Conservation (phyloP, 371 early-diverging fungal genomes). For the Apophysomyces trapeziformis region DNA sequence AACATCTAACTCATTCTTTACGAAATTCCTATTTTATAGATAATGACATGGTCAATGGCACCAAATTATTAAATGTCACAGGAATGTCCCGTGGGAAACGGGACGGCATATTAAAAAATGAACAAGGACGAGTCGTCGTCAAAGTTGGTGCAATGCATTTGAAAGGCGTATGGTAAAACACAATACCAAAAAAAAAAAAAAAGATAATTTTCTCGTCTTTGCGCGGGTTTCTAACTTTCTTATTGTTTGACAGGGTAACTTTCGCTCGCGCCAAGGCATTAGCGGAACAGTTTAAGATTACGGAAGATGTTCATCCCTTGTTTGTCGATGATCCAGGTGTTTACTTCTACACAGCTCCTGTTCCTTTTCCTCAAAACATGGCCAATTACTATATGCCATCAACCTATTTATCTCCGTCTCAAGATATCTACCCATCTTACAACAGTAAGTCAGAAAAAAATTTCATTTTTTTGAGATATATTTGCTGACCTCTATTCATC, state of each 20-base stretch:
- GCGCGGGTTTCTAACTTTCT: not conserved
- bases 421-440: conserved; percentile 1
- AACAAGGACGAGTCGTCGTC: conserved; percentile 73
- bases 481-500: not conserved
- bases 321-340: conserved; percentile 63
- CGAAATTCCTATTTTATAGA: conserved; percentile 33
- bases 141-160: conserved; percentile 81
- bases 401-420: conserved; percentile 2
- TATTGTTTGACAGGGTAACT: conserved; percentile 47
- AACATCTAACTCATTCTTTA: not conserved
- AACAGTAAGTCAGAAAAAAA: conserved; percentile 5
- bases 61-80: conserved; percentile 77
- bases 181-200: conserved; percentile 18
- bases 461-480: not conserved
- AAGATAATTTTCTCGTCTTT: not conserved
- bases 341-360: conserved; percentile 14
- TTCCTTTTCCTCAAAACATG: not conserved
- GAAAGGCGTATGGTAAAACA: conserved; percentile 76
- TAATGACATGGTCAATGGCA: conserved; percentile 78
- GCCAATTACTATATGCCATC: conserved; percentile 7
- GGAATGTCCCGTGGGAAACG: conserved; percentile 83
- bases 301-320: conserved; percentile 65
- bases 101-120: conserved; percentile 79
- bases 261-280: conserved; percentile 63
- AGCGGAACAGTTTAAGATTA: conserved; percentile 63